phyloP scores from a whole-genome alignment of 179 eudicot species.

The Actinidia arguta region DNA sequence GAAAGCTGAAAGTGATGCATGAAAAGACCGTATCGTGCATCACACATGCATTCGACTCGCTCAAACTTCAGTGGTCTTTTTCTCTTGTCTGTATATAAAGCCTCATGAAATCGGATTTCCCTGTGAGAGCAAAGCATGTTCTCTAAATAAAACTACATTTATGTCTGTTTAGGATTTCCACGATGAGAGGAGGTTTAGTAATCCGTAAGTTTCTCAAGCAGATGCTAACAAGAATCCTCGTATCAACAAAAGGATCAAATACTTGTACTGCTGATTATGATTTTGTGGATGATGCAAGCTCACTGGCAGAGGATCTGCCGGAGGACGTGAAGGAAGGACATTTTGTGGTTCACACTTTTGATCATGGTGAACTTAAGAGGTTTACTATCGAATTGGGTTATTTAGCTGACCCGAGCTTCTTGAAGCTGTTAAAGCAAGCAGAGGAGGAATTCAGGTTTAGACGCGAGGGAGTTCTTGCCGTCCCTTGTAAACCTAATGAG shows the following conservation, averaged over 20 bases:
- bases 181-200: background rate
- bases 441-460: conserved; percentile 62
- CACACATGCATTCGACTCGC: conserved; percentile 9
- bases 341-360: conserved; percentile 51
- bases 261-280: background rate
- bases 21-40: background rate
- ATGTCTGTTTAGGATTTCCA: background rate
- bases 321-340: conserved; percentile 59
- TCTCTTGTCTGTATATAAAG: background rate
- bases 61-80: background rate
- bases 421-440: conserved; percentile 53
- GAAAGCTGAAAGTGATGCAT: conserved; percentile 10
- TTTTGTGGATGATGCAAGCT: conserved; percentile 3
- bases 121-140: background rate
- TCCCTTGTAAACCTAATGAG: conserved; percentile 55
- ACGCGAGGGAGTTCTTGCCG: conserved; percentile 51
- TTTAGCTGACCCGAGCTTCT: conserved; percentile 45
- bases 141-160: background rate
- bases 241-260: background rate
- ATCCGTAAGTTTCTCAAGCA: background rate
- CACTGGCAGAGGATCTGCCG: conserved; percentile 15
- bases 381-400: conserved; percentile 46
- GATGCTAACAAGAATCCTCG: background rate
- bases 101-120: background rate
- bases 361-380: conserved; percentile 37